Percentiles rank a stretch among this genome's conserved stretches.
Conservation (phyloP, 148 eudicot genomes). For the Camellia sinensis region DNA sequence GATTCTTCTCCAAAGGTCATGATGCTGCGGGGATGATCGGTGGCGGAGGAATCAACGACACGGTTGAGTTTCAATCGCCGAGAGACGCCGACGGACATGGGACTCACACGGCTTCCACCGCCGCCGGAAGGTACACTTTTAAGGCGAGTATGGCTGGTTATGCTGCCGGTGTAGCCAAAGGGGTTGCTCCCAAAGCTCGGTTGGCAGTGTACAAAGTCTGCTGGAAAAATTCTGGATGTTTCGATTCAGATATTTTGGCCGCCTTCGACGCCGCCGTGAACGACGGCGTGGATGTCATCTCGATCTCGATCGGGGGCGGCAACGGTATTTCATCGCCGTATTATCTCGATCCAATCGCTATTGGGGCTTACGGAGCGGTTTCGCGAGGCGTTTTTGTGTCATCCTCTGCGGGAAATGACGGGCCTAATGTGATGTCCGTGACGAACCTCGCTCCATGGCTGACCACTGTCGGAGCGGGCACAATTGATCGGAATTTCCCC, state of each 20-base stretch:
- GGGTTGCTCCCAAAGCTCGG: constrained; percentile 92
- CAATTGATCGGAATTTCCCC: constrained; percentile 85
- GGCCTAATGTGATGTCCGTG: constrained; percentile 84
- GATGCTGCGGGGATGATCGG: constrained; percentile 48
- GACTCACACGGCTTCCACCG: constrained; percentile 93
- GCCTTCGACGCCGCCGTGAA: constrained; percentile 81
- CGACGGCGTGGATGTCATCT: constrained; percentile 87
- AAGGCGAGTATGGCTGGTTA: constrained; percentile 77
- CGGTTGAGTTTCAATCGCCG: constrained; percentile 60
- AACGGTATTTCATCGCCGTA: constrained; percentile 90
- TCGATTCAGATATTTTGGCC: constrained; percentile 83
- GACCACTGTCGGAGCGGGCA: constrained; percentile 83
- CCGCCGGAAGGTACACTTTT: constrained; percentile 77
- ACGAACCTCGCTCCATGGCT: constrained; percentile 94
- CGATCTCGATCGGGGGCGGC: constrained; percentile 86
- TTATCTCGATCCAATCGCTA: constrained; percentile 92
- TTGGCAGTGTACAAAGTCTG: constrained; percentile 86
- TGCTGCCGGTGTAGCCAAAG: constrained; percentile 87
- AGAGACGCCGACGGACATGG: constrained; percentile 98
- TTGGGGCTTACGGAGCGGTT: constrained; percentile 85
- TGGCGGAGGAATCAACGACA: constrained; percentile 49
- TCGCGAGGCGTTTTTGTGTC: constrained; percentile 77
- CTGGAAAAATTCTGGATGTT: constrained; percentile 82
- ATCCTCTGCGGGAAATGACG: constrained; percentile 89
- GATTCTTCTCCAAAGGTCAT: constrained; percentile 78